A percentile compares a stretch with the other conserved stretches of the same genome.
Conservation (phyloP, 495 filamentous ascomycete species). For the Hypoxylon rickii region DNA sequence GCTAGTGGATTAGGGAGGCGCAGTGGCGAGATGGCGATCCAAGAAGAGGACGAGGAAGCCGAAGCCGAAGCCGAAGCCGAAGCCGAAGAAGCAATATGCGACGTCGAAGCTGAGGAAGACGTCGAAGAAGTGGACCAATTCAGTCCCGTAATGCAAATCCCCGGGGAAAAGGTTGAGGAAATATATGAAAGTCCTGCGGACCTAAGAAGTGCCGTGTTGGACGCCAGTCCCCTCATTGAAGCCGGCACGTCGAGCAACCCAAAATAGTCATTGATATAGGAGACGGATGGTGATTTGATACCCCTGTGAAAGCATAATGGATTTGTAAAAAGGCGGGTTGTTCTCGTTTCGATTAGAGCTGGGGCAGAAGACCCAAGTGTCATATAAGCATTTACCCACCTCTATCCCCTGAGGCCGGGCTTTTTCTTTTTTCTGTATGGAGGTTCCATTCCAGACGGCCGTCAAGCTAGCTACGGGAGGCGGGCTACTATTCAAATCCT, state of each 20-base stretch:
- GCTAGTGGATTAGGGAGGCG: constrained; percentile 55
- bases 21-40: constrained; percentile 74
- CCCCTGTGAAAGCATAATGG: constrained; percentile 12
- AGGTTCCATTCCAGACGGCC: too few species aligned
- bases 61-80: constrained; percentile 68
- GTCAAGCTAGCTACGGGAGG: too few species aligned
- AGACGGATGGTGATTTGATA: constrained; percentile 11
- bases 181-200: constrained; percentile 55
- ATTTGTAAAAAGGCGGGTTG: constrained; percentile 13
- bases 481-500: too few species aligned
- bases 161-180: constrained; percentile 59
- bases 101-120: constrained; percentile 42
- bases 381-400: too few species aligned
- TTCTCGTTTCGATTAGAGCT: constrained; percentile 4
- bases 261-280: neutral
- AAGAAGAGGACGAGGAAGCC: constrained; percentile 82
- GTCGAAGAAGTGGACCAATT: constrained; percentile 74
- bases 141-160: constrained; percentile 51
- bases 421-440: too few species aligned
- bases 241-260: neutral
- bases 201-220: neutral
- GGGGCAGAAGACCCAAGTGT: too few species aligned
- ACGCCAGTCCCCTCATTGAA: neutral
- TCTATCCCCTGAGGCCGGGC: too few species aligned
- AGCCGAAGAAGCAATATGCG: constrained; percentile 45